Conservation (phyloP, 257 asterid genomes). For the Leptodermis oblonga region DNA sequence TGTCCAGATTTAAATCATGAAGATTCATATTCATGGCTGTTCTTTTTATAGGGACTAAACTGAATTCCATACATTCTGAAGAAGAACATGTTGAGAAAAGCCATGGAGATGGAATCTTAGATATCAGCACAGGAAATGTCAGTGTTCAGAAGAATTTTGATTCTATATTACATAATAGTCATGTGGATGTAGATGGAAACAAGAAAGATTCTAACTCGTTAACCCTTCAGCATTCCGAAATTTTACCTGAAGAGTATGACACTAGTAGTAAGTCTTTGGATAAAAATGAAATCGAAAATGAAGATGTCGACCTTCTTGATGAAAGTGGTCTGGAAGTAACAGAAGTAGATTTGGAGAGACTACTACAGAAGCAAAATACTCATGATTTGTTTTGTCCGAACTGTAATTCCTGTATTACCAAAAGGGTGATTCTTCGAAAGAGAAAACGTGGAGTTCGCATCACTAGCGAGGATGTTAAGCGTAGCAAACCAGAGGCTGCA, state of each 20-base stretch:
- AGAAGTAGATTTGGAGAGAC: constrained; percentile 61
- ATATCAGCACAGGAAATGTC: constrained; percentile 18
- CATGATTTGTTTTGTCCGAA: constrained; percentile 91
- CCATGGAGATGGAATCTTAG: constrained; percentile 17
- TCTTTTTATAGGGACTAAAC: constrained; percentile 35
- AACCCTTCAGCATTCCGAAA: constrained; percentile 28
- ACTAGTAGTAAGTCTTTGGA: constrained; percentile 17
- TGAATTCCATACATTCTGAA: constrained; percentile 21
- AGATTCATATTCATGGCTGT: constrained; percentile 4
- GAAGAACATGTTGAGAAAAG: constrained; percentile 26
- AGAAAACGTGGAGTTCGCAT: constrained; percentile 55
- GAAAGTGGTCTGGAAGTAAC: constrained; percentile 42
- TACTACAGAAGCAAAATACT: constrained; percentile 55
- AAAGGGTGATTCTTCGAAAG: constrained; percentile 77
- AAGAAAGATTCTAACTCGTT: constrained; percentile 19
- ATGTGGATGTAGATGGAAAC: constrained; percentile 23
- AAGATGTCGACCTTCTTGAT: constrained; percentile 37
- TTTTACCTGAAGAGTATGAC: constrained; percentile 26
- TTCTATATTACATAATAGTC: constrained; percentile 17
- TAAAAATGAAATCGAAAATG: constrained; percentile 48
- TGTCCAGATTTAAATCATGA: not conserved
- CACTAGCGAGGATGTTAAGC: constrained; percentile 44
- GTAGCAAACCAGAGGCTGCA: constrained; percentile 36
- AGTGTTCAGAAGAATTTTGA: constrained; percentile 23
- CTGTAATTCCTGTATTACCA: constrained; percentile 86